Percentiles rank a stretch among this genome's conserved stretches.
phyloP scores from a whole-genome alignment of 139 green algal species.

The Coccomyxa sp. region DNA sequence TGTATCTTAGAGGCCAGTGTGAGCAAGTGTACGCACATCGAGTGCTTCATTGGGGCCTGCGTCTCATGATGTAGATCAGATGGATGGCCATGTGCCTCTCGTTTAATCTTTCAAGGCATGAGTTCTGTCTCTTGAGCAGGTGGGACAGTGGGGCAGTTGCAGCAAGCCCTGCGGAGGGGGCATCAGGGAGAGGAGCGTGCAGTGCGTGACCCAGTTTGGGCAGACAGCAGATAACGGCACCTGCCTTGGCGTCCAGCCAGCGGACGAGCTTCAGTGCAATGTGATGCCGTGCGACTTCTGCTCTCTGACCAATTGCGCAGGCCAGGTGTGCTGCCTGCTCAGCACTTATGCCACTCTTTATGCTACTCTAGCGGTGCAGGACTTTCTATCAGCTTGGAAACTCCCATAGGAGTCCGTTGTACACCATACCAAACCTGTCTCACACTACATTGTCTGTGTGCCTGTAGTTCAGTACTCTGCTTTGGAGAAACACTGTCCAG shows the following conservation, averaged over 20 bases:
- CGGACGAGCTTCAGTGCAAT: slow-evolving; percentile 19
- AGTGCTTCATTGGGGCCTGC: not conserved
- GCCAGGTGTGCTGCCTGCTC: not conserved
- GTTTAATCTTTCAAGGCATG: too few species aligned
- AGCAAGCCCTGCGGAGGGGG: slow-evolving; percentile 36
- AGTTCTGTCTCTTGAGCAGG: slow-evolving; percentile 23
- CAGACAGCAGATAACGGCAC: not conserved
- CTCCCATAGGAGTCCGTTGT: too few species aligned
- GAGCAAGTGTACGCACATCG: not conserved
- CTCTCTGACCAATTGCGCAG: slow-evolving; percentile 16
- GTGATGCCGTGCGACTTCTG: slow-evolving; percentile 34
- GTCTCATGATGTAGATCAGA: not conserved
- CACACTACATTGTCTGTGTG: too few species aligned
- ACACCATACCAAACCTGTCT: too few species aligned
- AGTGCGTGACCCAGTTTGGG: slow-evolving; percentile 13
- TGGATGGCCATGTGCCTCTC: too few species aligned
- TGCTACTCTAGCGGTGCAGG: too few species aligned
- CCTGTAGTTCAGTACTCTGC: too few species aligned
- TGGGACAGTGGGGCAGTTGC: slow-evolving; percentile 35
- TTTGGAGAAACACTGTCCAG: too few species aligned
- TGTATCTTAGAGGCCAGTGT: too few species aligned
- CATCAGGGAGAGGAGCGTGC: slow-evolving; percentile 19
- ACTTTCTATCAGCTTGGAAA: too few species aligned
- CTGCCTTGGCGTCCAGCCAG: slow-evolving; percentile 9
- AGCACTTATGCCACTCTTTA: too few species aligned